phyloP scores from a whole-genome alignment of 768 basidiomycete genomes.

The Naematelia aurantialba region DNA sequence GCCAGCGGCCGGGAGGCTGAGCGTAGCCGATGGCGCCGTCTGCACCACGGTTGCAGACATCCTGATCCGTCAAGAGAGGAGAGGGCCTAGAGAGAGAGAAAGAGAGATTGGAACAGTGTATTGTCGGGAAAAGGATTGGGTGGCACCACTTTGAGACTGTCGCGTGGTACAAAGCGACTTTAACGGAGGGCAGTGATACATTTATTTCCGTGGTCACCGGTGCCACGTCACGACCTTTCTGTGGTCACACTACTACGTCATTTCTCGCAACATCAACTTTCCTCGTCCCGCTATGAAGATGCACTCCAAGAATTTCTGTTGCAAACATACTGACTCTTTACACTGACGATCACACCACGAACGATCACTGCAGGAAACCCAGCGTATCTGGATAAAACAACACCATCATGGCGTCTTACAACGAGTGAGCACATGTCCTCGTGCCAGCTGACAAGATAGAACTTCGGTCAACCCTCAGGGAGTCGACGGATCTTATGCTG shows the following conservation, averaged over 20 bases:
- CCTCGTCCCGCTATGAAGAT: not conserved
- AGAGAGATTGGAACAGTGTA: no score
- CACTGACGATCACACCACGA: not conserved
- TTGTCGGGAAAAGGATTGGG: not conserved
- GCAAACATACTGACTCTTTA: not conserved
- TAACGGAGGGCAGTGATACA: not conserved
- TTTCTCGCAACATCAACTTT: not conserved
- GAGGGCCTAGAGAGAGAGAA: not conserved
- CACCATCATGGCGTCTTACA: not conserved
- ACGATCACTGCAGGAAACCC: not conserved
- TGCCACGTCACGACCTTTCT: not conserved
- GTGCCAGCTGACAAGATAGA: slow-evolving; percentile 13
- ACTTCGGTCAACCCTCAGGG: slow-evolving; percentile 12
- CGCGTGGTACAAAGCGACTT: not conserved
- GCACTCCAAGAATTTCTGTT: not conserved
- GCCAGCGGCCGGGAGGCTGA: slow-evolving; percentile 1
- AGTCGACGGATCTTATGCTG: slow-evolving; percentile 17
- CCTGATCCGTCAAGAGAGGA: not conserved
- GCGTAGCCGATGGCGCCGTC: slow-evolving; percentile 3
- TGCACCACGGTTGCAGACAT: slow-evolving; percentile 15
- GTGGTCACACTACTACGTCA: no score
- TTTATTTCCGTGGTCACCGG: not conserved
- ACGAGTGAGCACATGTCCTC: not conserved
- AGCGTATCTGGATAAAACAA: no score
- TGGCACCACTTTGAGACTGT: not conserved